Evolutionary conservation across 75 land plant genomes (phyloP), one percentile per base, ranked within the genome.

Genomic region (Selaginella tamariscina): DNA sequence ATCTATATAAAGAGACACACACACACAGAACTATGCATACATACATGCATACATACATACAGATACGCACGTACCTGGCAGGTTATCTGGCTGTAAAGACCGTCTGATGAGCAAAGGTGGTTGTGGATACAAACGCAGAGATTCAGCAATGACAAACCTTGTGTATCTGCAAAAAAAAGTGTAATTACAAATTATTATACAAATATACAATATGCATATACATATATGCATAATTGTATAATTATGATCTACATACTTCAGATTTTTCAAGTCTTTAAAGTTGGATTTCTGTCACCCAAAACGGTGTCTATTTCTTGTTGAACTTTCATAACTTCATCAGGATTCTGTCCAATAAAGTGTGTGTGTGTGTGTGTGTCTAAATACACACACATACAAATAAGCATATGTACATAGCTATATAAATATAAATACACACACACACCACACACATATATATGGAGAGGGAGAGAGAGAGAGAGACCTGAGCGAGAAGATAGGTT

Each of bases 261-360:
- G 84, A 68, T 77, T 93, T 81, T 81, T 84, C 94, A 93, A 83
- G 77, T 93, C 95, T 44, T 86, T 31, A 86, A 77, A 18, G 84
- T 83, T n/a, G 98, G 98, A 55, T 77, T 75, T 2, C 90, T 77
- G 65, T 93, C 98, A 23, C 95, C 98, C 54, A 93, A 62, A 23
- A 93, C 82, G 32, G 79, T 69, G 71, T 93, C 98, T 32, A 85
- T 78, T 68, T 95, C 99, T 31, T 78, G 74, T 72, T 90, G 96
- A 55, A 89, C 99, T 66, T 95, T 95, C 56, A 32, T 74, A 81
- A 90, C 75, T 66, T 87, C 90, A 29, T 68, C 70, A 1, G 99
- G 99, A 72, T 87, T 85, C 99, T 95, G 87, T n/a, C n/a, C n/a
- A n/a, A n/a, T n/a, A n/a, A n/a, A n/a, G n/a, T n/a, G n/a, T n/a